Evolutionary conservation across 495 filamentous ascomycete species (phyloP).

Genomic region (Xylaria palmicola): DNA sequence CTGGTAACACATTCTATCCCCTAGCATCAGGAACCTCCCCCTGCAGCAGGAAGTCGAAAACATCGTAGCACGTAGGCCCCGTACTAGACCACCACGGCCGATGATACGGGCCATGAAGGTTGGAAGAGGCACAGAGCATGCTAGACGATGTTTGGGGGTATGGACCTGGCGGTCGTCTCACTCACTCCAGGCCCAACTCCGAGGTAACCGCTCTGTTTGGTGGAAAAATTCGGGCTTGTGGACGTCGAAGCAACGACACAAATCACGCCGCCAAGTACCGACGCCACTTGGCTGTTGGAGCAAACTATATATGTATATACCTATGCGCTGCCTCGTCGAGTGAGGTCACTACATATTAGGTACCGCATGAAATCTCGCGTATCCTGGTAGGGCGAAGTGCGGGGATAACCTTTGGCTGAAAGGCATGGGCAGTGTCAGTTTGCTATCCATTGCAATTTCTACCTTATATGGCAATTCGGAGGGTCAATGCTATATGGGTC

Average conservation of each 20-base stretch:
- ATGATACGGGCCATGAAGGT: slow-evolving; percentile 21
- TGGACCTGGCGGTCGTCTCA: neutral
- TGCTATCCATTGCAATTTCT: neutral
- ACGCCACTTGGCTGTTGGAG: neutral
- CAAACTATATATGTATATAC: neutral
- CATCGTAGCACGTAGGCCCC: too few relatives aligned
- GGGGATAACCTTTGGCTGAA: too few relatives aligned
- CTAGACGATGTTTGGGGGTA: neutral
- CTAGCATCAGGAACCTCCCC: neutral
- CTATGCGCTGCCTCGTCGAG: neutral
- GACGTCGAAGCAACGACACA: too few relatives aligned
- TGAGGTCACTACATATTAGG: neutral
- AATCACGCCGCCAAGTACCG: neutral
- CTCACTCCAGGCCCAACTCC: too few relatives aligned
- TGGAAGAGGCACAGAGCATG: slow-evolving; percentile 29
- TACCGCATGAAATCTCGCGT: neutral
- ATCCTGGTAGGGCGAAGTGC: too few relatives aligned
- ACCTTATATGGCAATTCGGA: slow-evolving; percentile 28
- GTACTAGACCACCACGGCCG: slow-evolving; percentile 46
- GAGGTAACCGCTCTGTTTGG: too few relatives aligned
- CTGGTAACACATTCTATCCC: slow-evolving; percentile 33
- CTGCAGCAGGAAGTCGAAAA: too few relatives aligned
- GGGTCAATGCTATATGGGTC: slow-evolving; percentile 11
- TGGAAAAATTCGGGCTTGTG: too few relatives aligned
- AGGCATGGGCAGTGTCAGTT: neutral